Conservation (phyloP, 192 early-diverging fungal species). For the Backusella luteola region DNA sequence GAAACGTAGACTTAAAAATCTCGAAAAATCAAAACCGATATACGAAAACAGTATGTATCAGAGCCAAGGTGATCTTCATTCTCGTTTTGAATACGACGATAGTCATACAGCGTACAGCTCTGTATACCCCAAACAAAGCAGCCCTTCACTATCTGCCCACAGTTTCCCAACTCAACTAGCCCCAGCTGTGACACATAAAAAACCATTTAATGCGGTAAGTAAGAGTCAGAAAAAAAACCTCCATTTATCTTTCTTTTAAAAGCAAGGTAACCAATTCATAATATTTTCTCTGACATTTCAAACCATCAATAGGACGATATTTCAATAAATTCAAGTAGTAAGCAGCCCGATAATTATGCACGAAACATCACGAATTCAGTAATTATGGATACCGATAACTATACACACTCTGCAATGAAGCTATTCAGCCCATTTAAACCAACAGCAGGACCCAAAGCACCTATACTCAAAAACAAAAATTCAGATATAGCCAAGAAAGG, state of each 20-base stretch:
- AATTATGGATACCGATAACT: neutral
- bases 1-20: neutral
- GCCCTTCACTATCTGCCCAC: neutral
- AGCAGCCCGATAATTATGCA: neutral
- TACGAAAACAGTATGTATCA: neutral
- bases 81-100: neutral
- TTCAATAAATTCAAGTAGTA: neutral
- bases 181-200: neutral
- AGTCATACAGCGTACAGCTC: neutral
- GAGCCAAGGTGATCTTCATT: neutral
- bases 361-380: neutral
- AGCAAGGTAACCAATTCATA: neutral
- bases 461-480: neutral
- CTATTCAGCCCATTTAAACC: neutral
- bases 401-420: conserved; percentile 5
- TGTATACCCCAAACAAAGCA: neutral
- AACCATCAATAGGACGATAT: neutral
- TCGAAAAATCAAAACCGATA: neutral
- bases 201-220: neutral
- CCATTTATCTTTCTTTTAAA: neutral
- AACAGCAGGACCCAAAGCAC: neutral
- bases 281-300: neutral
- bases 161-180: neutral
- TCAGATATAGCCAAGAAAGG: neutral
- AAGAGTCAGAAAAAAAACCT: neutral